Conservation (phyloP, 1,284 basidiomycete genomes). For the Fomitopsis schrenkii region DNA sequence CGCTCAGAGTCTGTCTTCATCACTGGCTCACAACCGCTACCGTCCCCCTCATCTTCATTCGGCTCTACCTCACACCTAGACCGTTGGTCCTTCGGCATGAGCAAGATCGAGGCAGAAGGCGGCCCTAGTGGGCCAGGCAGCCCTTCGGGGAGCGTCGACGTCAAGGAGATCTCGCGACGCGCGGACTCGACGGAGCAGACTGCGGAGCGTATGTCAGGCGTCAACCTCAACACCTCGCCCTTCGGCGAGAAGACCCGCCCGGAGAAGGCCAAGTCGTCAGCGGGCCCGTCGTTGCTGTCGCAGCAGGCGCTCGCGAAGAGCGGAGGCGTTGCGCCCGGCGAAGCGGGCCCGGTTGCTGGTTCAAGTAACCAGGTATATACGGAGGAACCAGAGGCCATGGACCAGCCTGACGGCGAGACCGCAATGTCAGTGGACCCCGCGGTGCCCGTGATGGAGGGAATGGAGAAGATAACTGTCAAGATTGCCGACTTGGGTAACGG, state of each 20-base stretch:
- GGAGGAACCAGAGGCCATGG: conserved; percentile 13
- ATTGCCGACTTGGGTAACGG: conserved; percentile 97
- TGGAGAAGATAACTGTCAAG: conserved; percentile 94
- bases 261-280: conserved; percentile 26
- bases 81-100: conserved; percentile 93
- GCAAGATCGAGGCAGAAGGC: conserved; percentile 52
- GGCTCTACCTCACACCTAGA: conserved; percentile 82
- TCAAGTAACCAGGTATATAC: conserved; percentile 14
- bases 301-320: conserved; percentile 57
- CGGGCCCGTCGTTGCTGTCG: conserved; percentile 78
- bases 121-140: conserved; percentile 22
- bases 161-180: conserved; percentile 21
- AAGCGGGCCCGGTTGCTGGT: conserved; percentile 6
- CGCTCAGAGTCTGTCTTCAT: conserved; percentile 88
- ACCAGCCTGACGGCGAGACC: conserved; percentile 30
- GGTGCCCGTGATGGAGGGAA: conserved; percentile 18
- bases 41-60: conserved; percentile 71
- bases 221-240: conserved; percentile 52
- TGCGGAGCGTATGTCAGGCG: conserved; percentile 60
- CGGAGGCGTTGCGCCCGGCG: conserved; percentile 6
- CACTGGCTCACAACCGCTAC: conserved; percentile 91
- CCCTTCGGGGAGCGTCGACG: conserved; percentile 15
- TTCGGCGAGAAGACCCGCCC: conserved; percentile 54
- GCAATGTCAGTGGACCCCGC: conserved; percentile 37
- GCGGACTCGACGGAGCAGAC: conserved; percentile 42